These are phyloP conservation scores for Cryptosporidium sp. DNA, from an alignment of 169 alveolate genomes.

Conservation along the genomic window DNA sequence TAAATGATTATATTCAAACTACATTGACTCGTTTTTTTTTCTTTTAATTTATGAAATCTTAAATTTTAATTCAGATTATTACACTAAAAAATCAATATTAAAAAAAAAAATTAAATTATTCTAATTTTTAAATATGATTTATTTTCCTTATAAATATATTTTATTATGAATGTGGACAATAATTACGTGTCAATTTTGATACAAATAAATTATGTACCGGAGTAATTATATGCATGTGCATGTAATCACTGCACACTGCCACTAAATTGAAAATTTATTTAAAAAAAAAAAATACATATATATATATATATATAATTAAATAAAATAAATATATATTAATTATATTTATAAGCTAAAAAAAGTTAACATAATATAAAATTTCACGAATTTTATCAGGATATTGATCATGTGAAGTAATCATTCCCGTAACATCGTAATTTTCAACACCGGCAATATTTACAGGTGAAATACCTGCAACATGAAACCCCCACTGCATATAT, in stretches of 20 bases:
- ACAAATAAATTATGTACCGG: background rate
- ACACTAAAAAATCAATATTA: background rate
- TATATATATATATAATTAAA: background rate
- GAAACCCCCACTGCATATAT: slow-evolving; percentile 89
- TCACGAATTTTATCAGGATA: slow-evolving; percentile 80
- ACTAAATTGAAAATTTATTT: background rate
- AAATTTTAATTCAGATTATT: no score
- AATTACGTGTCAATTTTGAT: slow-evolving; percentile 36
- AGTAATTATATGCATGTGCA: slow-evolving; percentile 13
- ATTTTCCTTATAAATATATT: background rate
- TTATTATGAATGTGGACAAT: slow-evolving; percentile 11
- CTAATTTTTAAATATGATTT: background rate
- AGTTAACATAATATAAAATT: slow-evolving; percentile 76
- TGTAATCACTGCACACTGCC: background rate
- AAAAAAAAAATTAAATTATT: background rate
- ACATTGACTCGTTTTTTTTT: background rate
- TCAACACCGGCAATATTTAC: slow-evolving; percentile 83
- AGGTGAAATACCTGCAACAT: slow-evolving; percentile 86
- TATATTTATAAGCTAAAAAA: slow-evolving; percentile 28
- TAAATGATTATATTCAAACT: no score
- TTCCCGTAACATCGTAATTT: slow-evolving; percentile 86
- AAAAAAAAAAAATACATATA: background rate
- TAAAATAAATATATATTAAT: background rate
- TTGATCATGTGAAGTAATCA: slow-evolving; percentile 82
- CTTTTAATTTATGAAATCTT: background rate